Evolutionary conservation across 495 filamentous ascomycete genomes (phyloP).

Genomic region (Daldinia loculata): DNA sequence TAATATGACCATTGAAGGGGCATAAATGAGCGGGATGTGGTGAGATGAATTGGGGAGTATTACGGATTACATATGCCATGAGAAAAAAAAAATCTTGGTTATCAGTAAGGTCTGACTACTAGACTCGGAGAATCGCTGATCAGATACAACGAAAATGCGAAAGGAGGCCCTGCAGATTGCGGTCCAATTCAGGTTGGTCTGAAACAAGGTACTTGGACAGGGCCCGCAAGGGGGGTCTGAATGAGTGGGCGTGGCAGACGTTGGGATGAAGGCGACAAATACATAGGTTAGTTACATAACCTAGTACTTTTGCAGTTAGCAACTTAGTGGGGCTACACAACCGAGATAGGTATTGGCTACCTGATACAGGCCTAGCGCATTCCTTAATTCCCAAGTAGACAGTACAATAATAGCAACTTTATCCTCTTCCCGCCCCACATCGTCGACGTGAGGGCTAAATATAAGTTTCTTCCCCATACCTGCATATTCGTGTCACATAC

Average conservation of each 20-base stretch:
- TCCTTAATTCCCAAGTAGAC: slow-evolving; percentile 13
- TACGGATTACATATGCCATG: slow-evolving; percentile 4
- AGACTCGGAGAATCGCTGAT: slow-evolving; percentile 26
- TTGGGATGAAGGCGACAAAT: slow-evolving; percentile 1
- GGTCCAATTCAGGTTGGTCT: slow-evolving; percentile 40
- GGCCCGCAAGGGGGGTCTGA: background rate
- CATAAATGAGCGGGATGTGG: slow-evolving; percentile 12
- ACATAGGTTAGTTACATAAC: too few species aligned
- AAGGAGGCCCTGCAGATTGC: slow-evolving; percentile 41
- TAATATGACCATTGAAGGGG: background rate
- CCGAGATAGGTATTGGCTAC: slow-evolving; percentile 16
- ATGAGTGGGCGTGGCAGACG: background rate
- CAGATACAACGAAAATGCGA: slow-evolving; percentile 33
- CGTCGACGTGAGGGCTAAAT: slow-evolving; percentile 13
- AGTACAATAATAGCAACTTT: background rate
- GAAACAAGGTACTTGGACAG: slow-evolving; percentile 35
- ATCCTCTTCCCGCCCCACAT: slow-evolving; percentile 8
- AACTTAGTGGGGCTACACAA: slow-evolving; percentile 1
- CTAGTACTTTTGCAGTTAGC: background rate
- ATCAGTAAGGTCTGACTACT: slow-evolving; percentile 12
- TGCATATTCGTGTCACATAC: slow-evolving; percentile 2
- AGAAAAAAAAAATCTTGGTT: slow-evolving; percentile 19
- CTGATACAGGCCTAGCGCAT: slow-evolving; percentile 8
- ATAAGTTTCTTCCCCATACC: slow-evolving; percentile 4
- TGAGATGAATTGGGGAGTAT: slow-evolving; percentile 10